These are phyloP conservation scores for Artemisia annua DNA, from an alignment of 129 eudicot genomes.

Conservation along the genomic window DNA sequence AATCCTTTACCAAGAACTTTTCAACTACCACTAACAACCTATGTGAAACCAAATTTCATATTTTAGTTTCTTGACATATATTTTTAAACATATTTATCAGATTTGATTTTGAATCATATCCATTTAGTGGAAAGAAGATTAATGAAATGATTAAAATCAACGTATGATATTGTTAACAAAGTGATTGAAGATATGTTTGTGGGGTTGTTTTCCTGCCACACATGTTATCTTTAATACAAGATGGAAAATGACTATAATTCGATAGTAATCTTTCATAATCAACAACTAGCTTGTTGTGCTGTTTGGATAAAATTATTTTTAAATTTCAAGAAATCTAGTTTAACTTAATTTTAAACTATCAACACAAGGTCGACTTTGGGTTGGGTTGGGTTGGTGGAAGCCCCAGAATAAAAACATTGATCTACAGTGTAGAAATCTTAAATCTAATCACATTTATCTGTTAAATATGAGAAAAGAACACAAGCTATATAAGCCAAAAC, in stretches of 20 bases:
- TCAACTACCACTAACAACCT: slow-evolving; percentile 2
- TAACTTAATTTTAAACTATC: too few relatives aligned
- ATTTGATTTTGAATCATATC: slow-evolving; percentile 6
- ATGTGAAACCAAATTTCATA: slow-evolving; percentile 12
- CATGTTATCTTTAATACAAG: neutral
- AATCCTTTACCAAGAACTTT: slow-evolving; percentile 6
- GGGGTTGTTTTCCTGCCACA: slow-evolving; percentile 9
- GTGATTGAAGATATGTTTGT: neutral
- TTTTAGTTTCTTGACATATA: neutral
- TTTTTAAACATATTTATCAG: neutral
- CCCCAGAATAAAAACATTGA: too few relatives aligned
- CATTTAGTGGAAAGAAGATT: slow-evolving; percentile 12
- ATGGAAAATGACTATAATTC: neutral
- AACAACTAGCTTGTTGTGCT: neutral
- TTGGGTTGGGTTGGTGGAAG: too few relatives aligned
- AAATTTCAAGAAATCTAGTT: too few relatives aligned
- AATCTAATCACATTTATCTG: too few relatives aligned
- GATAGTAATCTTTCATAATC: too few relatives aligned
- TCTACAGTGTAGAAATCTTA: too few relatives aligned
- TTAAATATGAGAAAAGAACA: too few relatives aligned
- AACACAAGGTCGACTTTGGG: too few relatives aligned
- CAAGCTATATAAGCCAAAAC: too few relatives aligned
- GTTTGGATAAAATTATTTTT: neutral
- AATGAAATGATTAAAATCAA: slow-evolving; percentile 13
- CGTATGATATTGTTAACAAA: neutral